These are phyloP conservation scores for Papiliotrema nemorosa DNA, from an alignment of 1,284 basidiomycete species.

Conservation along the genomic window DNA sequence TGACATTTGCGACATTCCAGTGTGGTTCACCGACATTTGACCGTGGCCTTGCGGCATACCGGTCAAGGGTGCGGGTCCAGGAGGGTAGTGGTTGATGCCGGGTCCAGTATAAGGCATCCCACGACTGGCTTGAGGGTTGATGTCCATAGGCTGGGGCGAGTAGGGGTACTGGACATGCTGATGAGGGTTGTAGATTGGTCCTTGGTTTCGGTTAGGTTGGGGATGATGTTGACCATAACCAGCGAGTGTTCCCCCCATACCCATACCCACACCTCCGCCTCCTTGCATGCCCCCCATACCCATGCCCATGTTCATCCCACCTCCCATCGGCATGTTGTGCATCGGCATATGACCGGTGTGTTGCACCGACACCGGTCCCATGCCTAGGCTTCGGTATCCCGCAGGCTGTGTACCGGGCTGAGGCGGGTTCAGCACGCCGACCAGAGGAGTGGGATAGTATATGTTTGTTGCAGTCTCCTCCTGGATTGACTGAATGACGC, in stretches of 20 bases:
- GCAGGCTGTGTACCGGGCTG: conserved; percentile 31
- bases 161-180: conserved; percentile 46
- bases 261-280: neutral
- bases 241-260: neutral
- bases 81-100: conserved; percentile 27
- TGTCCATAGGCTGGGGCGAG: conserved; percentile 40
- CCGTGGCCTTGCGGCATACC: conserved; percentile 14
- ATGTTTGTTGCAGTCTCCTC: conserved; percentile 98
- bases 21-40: conserved; percentile 35
- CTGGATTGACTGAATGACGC: conserved; percentile 84
- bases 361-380: conserved; percentile 10
- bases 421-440: conserved; percentile 63
- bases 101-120: conserved; percentile 43
- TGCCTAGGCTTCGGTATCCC: conserved; percentile 26
- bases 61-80: conserved; percentile 8
- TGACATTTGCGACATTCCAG: conserved; percentile 24
- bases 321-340: conserved; percentile 11
- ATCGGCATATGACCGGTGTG: conserved; percentile 17
- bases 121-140: conserved; percentile 35
- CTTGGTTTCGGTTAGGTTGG: conserved; percentile 17
- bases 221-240: conserved; percentile 9
- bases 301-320: conserved; percentile 13
- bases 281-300: conserved; percentile 11
- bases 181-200: conserved; percentile 42
- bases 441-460: conserved; percentile 86